Evolutionary conservation across 306 rosid genomes (phyloP).

Genomic region (Ceratonia siliqua): DNA sequence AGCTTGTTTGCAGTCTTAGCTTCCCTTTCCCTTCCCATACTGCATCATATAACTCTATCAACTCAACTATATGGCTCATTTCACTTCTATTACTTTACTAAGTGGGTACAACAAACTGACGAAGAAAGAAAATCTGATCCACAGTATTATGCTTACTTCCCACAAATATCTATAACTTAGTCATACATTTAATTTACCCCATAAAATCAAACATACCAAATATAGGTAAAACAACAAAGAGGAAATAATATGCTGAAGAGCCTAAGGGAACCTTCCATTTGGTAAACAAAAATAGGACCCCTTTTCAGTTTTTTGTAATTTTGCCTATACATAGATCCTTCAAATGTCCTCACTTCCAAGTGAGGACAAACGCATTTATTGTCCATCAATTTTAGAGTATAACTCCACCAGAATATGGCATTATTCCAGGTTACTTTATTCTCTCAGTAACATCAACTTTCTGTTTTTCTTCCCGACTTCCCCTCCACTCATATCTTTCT

Average conservation of each 20-base stretch:
- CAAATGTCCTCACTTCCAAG: neutral
- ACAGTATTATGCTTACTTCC: neutral
- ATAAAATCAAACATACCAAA: constrained; percentile 24
- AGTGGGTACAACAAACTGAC: neutral
- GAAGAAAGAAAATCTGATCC: neutral
- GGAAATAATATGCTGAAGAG: neutral
- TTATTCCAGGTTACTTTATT: neutral
- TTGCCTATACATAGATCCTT: neutral
- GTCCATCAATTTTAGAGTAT: neutral
- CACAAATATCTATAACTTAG: neutral
- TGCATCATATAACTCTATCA: too few relatives aligned
- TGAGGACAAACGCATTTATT: neutral
- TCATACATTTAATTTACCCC: neutral
- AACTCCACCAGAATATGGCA: neutral
- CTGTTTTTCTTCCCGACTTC: neutral
- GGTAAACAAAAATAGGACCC: too few relatives aligned
- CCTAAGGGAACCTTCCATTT: neutral
- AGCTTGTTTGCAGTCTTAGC: too few relatives aligned
- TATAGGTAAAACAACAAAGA: neutral
- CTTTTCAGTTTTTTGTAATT: neutral
- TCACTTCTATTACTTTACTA: neutral
- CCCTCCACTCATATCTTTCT: too few relatives aligned
- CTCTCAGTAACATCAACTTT: constrained; percentile 11
- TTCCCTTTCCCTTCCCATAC: too few relatives aligned
- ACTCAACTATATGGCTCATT: neutral